A percentile compares a stretch with the other conserved stretches of the same genome.
Conservation (phyloP, 352 stramenopile species). For the Phytopythium litorale region DNA sequence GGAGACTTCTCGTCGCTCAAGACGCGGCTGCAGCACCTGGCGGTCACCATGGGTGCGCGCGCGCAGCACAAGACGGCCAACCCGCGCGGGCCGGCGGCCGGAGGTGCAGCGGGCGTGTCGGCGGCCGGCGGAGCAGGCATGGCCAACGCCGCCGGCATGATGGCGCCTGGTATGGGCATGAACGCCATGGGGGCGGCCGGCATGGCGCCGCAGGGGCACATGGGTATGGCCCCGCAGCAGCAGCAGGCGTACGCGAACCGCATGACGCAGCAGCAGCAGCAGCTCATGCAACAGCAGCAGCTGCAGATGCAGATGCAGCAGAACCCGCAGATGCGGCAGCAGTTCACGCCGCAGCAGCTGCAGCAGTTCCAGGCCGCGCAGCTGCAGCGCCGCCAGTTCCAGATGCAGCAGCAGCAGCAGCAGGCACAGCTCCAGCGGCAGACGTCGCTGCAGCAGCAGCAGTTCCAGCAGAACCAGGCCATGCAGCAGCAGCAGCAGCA, state of each 20-base stretch:
- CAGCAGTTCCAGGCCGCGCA: slow-evolving; percentile 75
- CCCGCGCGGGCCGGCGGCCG: slow-evolving; percentile 29
- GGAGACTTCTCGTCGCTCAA: slow-evolving; percentile 96
- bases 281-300: slow-evolving; percentile 73
- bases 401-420: slow-evolving; percentile 55
- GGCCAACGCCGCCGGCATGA: slow-evolving; percentile 27
- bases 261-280: slow-evolving; percentile 55
- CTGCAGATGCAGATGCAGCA: slow-evolving; percentile 80
- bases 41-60: slow-evolving; percentile 85
- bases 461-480: slow-evolving; percentile 15
- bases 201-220: slow-evolving; percentile 12
- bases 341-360: slow-evolving; percentile 77
- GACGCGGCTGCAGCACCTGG: slow-evolving; percentile 95
- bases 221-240: slow-evolving; percentile 50
- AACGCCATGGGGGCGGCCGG: slow-evolving; percentile 25
- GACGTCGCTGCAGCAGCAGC: slow-evolving; percentile 41
- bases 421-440: slow-evolving; percentile 60
- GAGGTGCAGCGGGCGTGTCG: slow-evolving; percentile 16
- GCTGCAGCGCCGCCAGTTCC: slow-evolving; percentile 67
- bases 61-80: slow-evolving; percentile 76
- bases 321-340: slow-evolving; percentile 77
- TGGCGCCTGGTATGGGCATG: slow-evolving; percentile 48
- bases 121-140: slow-evolving; percentile 16
- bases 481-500: slow-evolving; percentile 49
- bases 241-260: slow-evolving; percentile 23